A percentile compares a stretch with the other conserved stretches of the same genome.
phyloP scores from a whole-genome alignment of 768 basidiomycete species.

The Mrakia frigida region DNA sequence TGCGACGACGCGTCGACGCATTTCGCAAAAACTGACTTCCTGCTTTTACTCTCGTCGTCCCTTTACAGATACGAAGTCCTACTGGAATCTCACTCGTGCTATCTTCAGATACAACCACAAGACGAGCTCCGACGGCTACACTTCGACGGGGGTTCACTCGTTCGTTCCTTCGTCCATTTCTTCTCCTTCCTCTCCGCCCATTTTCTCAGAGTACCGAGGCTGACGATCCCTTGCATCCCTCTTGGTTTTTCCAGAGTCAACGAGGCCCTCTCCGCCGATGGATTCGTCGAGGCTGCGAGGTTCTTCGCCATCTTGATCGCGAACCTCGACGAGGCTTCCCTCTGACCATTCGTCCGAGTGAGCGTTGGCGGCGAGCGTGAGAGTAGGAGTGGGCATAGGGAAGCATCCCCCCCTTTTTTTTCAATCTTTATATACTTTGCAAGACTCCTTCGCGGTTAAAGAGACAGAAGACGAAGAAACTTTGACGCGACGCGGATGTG shows the following conservation, averaged over 20 bases:
- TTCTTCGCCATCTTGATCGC: neutral
- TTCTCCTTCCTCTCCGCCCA: neutral
- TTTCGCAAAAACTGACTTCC: neutral
- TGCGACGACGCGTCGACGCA: neutral
- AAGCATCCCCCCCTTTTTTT: too few species aligned
- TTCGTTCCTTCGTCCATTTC: neutral
- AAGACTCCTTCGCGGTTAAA: too few species aligned
- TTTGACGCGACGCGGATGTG: too few species aligned
- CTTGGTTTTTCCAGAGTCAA: neutral
- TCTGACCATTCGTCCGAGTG: too few species aligned
- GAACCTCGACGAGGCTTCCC: neutral
- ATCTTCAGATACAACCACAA: slow-evolving; percentile 38
- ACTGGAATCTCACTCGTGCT: slow-evolving; percentile 41
- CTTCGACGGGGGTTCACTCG: slow-evolving; percentile 17
- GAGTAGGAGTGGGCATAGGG: too few species aligned
- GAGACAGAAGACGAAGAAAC: too few species aligned
- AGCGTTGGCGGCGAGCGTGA: too few species aligned
- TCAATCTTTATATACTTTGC: too few species aligned
- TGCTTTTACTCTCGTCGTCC: slow-evolving; percentile 34
- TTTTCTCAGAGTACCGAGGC: too few species aligned
- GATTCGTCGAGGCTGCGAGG: neutral
- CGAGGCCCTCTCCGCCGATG: neutral
- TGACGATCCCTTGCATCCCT: too few species aligned
- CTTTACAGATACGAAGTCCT: slow-evolving; percentile 38
- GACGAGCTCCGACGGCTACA: neutral